These are phyloP conservation scores for Naganishia kalamii DNA, from an alignment of 768 basidiomycete species.

Conservation along the genomic window DNA sequence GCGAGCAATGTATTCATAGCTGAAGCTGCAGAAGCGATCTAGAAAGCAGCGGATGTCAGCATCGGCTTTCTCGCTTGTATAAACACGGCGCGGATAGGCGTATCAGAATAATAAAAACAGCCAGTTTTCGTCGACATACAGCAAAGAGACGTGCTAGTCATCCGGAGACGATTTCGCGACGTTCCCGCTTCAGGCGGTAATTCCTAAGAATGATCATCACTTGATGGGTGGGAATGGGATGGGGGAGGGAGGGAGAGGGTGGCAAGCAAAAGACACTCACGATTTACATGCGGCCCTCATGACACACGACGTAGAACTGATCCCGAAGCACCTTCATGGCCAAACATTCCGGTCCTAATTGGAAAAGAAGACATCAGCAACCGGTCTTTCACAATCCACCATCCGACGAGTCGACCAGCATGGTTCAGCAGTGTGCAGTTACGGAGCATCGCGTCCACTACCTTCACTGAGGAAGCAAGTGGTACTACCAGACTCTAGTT, in stretches of 20 bases:
- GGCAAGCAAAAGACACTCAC: not conserved
- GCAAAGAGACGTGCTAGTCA: constrained; percentile 17
- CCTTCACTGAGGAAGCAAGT: constrained; percentile 20
- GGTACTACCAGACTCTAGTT: constrained; percentile 19
- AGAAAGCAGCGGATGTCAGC: not conserved
- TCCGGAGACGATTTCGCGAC: constrained; percentile 17
- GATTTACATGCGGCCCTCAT: no score
- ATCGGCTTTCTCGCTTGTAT: not conserved
- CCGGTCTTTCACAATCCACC: not conserved
- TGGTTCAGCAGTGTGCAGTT: constrained; percentile 17
- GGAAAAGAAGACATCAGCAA: not conserved
- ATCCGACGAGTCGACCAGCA: constrained; percentile 6
- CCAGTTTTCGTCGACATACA: constrained; percentile 23
- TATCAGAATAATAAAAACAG: constrained; percentile 24
- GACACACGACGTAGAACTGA: no score
- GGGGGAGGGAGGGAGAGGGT: not conserved
- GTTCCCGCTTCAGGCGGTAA: constrained; percentile 19
- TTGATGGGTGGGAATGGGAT: not conserved
- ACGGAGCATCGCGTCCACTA: constrained; percentile 18
- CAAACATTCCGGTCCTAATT: no score
- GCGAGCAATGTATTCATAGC: not conserved
- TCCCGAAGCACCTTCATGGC: no score
- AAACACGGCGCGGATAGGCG: not conserved
- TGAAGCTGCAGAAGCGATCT: not conserved
- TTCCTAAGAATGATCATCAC: constrained; percentile 18